Conservation (phyloP, 805 yeast species). For the Candida broadrunensis region DNA sequence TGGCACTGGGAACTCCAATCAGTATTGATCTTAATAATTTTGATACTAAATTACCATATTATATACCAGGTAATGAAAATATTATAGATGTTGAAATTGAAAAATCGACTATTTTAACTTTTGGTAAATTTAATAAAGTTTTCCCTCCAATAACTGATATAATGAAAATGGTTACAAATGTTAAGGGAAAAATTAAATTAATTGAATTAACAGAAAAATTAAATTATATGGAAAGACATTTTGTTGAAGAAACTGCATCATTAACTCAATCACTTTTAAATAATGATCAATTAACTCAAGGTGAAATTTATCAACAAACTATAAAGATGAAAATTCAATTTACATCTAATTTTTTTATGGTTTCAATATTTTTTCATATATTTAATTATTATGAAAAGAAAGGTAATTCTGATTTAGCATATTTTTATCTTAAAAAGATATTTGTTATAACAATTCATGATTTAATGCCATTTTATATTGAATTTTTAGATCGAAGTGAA, state of each 20-base stretch:
- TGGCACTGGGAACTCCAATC: constrained; percentile 31
- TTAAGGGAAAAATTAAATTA: constrained; percentile 17
- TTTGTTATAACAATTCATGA: constrained; percentile 22
- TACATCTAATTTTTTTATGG: constrained; percentile 21
- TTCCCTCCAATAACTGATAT: constrained; percentile 25
- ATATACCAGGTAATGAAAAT: constrained; percentile 33
- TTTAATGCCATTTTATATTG: constrained; percentile 28
- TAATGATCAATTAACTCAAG: background rate
- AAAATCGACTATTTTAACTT: constrained; percentile 24
- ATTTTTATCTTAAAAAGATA: constrained; percentile 30
- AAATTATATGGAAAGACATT: constrained; percentile 30
- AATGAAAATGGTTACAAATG: constrained; percentile 15
- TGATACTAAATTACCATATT: constrained; percentile 29
- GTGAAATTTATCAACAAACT: constrained; percentile 1
- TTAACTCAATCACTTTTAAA: constrained; percentile 10
- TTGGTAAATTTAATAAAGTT: constrained; percentile 23
- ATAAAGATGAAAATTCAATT: constrained; percentile 19
- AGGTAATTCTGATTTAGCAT: constrained; percentile 24
- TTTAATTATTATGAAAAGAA: constrained; percentile 37
- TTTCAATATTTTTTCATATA: constrained; percentile 31
- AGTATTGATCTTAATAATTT: constrained; percentile 23
- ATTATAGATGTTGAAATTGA: constrained; percentile 38
- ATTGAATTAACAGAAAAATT: constrained; percentile 20
- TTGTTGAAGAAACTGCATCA: constrained; percentile 17
- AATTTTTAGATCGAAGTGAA: constrained; percentile 27